Evolutionary conservation across 345 rosid species (phyloP), one percentile per base, ranked within the genome.

Genomic region (Nephelium lappaceum): DNA sequence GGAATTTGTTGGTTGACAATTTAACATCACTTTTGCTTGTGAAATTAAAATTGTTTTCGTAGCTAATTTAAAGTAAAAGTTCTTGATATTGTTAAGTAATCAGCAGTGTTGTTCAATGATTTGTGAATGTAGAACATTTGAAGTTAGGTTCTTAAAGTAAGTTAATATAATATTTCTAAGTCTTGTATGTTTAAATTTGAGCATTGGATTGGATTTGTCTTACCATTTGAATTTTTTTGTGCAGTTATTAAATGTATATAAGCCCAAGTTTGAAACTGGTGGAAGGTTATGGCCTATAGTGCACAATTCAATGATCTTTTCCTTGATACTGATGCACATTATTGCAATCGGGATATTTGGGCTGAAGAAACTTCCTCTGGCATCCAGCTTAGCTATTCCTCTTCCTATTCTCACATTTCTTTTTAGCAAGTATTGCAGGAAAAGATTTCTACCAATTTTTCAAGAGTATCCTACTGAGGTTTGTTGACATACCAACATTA

Each of bases 261-360:
- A 81, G 66, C 83, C 88, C n/a, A 91, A 90, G 90, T 93, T 86
- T 72, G 93, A 93, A 78, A 92, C 93, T 31, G 88, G 89, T 23
- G 93, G 98, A 64, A 90, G 82, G 82, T 92, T 87, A 77, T 95
- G 98, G 97, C 97, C 98, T 51, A 78, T 89, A 69, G 96, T 89
- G 80, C 97, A 95, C 82, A 82, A 76, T 80, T 86, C 91, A 23
- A 92, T 89, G 58, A 86, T 95, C 27, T 90, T 91, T 83, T 90
- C 95, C 60, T 81, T 95, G 84, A 73, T 93, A 69, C 84, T 95
- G 85, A 95, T 95, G 97, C 99, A 93, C 66, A 73, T 95, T 0
- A 91, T 92, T 69, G 96, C 98, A 66, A 85, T 95, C 63, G 98
- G 98, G 67, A 83, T 92, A 83, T 95, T 93, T 77, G 95, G 94